These are phyloP conservation scores for Taphrina wiesneri DNA, from an alignment of 1,139 yeast species.

Conservation along the genomic window DNA sequence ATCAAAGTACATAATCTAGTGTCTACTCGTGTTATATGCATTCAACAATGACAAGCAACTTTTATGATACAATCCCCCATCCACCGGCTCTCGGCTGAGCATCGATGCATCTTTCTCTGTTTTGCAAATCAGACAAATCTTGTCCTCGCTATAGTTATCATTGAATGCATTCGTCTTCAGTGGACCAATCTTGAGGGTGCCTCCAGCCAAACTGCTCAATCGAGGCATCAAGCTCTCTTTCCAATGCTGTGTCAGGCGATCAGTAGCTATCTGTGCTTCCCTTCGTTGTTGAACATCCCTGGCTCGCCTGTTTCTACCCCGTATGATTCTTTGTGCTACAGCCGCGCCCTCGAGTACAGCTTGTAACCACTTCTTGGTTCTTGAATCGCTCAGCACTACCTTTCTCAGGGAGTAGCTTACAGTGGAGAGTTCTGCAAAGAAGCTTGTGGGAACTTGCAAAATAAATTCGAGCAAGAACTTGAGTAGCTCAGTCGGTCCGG, in stretches of 20 bases:
- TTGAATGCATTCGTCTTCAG: not conserved
- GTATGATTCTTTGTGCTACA: slow-evolving; percentile 38
- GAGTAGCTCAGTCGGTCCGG: slow-evolving; percentile 26
- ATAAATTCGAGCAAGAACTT: slow-evolving; percentile 35
- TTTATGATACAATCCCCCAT: not conserved
- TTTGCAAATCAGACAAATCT: not conserved
- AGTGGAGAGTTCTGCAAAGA: slow-evolving; percentile 37
- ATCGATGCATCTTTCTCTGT: not conserved
- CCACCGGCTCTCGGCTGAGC: not conserved
- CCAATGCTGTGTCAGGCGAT: slow-evolving; percentile 4
- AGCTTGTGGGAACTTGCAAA: slow-evolving; percentile 37
- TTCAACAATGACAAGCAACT: not conserved
- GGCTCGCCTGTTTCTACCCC: slow-evolving; percentile 37
- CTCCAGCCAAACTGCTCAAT: slow-evolving; percentile 6
- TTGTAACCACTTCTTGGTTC: slow-evolving; percentile 36
- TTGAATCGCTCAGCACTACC: slow-evolving; percentile 35
- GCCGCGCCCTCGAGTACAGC: slow-evolving; percentile 34
- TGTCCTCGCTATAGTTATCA: not conserved
- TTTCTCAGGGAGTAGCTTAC: slow-evolving; percentile 38
- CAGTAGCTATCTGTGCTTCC: not conserved
- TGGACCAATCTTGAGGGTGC: not conserved
- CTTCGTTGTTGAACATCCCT: not conserved
- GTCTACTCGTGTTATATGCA: not conserved
- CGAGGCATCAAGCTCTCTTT: slow-evolving; percentile 15
- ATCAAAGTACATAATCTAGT: too few species aligned